phyloP scores from a whole-genome alignment of 2,329 filamentous ascomycete genomes.

The Kalaharituber pfeilii region DNA sequence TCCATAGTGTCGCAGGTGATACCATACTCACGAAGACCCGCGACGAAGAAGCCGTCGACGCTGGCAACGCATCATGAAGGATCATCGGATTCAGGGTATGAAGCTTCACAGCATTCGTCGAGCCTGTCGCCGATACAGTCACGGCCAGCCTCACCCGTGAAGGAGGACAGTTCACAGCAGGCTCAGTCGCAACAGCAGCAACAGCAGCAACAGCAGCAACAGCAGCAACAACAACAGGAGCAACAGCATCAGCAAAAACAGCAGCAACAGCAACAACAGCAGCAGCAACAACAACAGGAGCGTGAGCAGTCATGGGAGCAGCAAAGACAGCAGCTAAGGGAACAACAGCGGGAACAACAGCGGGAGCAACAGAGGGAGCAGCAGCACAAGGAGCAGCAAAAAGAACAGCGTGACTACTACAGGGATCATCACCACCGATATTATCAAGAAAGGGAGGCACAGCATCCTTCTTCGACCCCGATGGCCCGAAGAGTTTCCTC shows the following conservation, averaged over 20 bases:
- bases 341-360: not conserved
- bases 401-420: not conserved
- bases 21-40: not conserved
- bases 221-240: not conserved
- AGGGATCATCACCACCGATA: not conserved
- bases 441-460: not conserved
- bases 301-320: not conserved
- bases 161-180: not conserved
- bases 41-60: not conserved
- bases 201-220: not conserved
- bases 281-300: not conserved
- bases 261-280: not conserved
- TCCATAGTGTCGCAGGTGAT: conserved; percentile 1
- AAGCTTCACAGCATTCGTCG: not conserved
- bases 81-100: not conserved
- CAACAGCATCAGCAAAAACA: not conserved
- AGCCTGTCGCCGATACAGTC: not conserved
- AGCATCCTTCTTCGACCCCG: not conserved
- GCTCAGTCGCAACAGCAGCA: not conserved
- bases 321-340: not conserved
- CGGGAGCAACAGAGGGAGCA: not conserved
- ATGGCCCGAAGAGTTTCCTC: not conserved
- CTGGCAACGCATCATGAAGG: not conserved
- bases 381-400: not conserved
- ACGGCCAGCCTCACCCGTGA: not conserved